Conservation (phyloP, 495 filamentous ascomycete genomes). For the Chaetomium tenue region DNA sequence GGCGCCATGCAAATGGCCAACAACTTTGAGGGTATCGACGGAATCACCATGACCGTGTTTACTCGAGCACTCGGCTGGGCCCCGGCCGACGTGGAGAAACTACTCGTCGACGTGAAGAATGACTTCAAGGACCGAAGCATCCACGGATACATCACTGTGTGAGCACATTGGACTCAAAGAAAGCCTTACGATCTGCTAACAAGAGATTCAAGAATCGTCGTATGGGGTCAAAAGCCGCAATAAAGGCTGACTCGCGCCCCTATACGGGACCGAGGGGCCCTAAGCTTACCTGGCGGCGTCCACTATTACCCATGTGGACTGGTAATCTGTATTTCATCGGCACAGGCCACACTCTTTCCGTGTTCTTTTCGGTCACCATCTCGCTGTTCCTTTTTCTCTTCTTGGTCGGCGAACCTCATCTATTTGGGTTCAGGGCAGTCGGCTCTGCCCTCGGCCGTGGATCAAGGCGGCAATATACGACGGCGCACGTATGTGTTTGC, state of each 20-base stretch:
- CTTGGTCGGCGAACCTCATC: neutral
- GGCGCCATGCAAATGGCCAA: conserved; percentile 45
- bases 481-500: too few relatives aligned
- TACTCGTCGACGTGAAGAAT: conserved; percentile 49
- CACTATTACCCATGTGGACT: neutral
- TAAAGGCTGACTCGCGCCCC: neutral
- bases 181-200: neutral
- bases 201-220: neutral
- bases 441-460: neutral
- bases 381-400: neutral
- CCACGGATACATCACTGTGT: conserved; percentile 49
- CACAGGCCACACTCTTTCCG: neutral
- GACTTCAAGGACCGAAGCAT: conserved; percentile 51
- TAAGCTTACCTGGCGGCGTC: too few relatives aligned
- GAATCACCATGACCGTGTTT: conserved; percentile 53
- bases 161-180: conserved; percentile 23
- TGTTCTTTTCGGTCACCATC: neutral
- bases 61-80: conserved; percentile 52
- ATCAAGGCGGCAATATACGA: neutral
- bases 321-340: neutral
- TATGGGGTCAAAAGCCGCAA: conserved; percentile 15
- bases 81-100: conserved; percentile 49
- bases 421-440: neutral
- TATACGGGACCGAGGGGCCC: too few relatives aligned
- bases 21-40: conserved; percentile 45